Evolutionary conservation across 2,329 filamentous ascomycete genomes (phyloP), one percentile per base, ranked within the genome.

Genomic region (Aaosphaeria arxii): DNA sequence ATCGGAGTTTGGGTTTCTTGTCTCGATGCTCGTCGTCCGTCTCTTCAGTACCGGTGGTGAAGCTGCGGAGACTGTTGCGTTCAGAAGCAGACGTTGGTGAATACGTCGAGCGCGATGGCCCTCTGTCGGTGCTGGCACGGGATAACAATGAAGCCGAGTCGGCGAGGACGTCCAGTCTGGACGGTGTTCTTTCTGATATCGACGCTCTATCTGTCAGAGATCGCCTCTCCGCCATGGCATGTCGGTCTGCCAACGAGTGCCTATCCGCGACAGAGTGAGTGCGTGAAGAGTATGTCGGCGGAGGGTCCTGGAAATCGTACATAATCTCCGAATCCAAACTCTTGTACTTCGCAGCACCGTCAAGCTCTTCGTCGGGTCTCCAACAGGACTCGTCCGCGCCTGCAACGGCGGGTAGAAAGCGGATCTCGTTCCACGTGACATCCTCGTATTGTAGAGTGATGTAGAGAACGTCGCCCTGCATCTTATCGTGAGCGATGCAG

Each of bases 261-360:
- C 66, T 69, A 49, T 67, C 64, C 53, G 62, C 62, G 56, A 65
- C 40, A 54, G 63, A 65, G 64, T 68, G 65, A 69, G 64, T 69
- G 63, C 67, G 65, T 51, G 68, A 71, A 49, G 66, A 69, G 63
- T 72, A 72, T 42, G 41, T 43, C 11, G 70, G 70, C 60, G 70
- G 70, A 64, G 68, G 67, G 57, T 70, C 65, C 59, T 68, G 66
- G 55, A 70, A 71, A 53, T 70, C 67, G 64, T 72, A 71, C 67
- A 71, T 71, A 50, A 71, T 64, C 54, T 72, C 68, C 41, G 67
- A 64, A 52, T 71, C 65, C 57, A 70, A 50, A 55, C 62, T 67
- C 59, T 66, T 67, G 55, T 61, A 66, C 46, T 62, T 69, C 53
- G 58, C 56, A 24, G 59, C 55, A 40, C 69, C 68, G 48, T 73